Percentiles rank a stretch among this genome's conserved stretches.
Evolutionary conservation across 176 grass and related monocot species (phyloP).

Genomic region (Eragrostis curvula): DNA sequence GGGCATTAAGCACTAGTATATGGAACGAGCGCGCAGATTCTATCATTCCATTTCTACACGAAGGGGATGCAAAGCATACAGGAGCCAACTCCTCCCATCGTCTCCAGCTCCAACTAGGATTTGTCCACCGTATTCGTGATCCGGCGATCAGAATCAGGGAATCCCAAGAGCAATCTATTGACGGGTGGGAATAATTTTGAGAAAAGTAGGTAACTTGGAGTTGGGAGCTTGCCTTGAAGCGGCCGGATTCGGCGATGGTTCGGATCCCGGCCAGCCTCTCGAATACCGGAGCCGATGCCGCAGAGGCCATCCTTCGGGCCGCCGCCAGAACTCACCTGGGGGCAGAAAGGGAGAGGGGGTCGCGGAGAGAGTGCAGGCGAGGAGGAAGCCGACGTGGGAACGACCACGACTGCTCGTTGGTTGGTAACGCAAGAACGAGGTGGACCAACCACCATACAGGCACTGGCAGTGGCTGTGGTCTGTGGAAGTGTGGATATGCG

Average conservation of each 20-base stretch:
- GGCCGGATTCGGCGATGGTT: slow-evolving; percentile 67
- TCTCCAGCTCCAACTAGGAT: background rate
- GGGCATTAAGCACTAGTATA: background rate
- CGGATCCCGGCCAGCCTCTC: slow-evolving; percentile 69
- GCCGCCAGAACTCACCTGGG: background rate
- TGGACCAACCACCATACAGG: background rate
- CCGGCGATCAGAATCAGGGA: background rate
- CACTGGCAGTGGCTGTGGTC: background rate
- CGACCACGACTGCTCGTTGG: background rate
- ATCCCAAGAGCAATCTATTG: background rate
- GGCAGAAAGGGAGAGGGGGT: background rate
- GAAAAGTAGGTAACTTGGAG: background rate
- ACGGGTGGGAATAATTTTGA: background rate
- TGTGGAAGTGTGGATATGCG: too few relatives aligned
- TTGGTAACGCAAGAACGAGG: background rate
- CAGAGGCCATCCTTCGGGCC: slow-evolving; percentile 23
- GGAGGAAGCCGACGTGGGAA: background rate
- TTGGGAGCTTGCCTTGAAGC: slow-evolving; percentile 65
- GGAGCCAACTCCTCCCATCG: background rate
- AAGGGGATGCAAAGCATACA: background rate
- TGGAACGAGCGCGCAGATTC: background rate
- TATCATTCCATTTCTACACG: background rate
- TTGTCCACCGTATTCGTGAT: background rate
- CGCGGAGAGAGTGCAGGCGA: background rate
- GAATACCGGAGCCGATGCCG: slow-evolving; percentile 42